A percentile compares a stretch with the other conserved stretches of the same genome.
Conservation (phyloP, 169 alveolate genomes). For the Theileria orientalis region DNA sequence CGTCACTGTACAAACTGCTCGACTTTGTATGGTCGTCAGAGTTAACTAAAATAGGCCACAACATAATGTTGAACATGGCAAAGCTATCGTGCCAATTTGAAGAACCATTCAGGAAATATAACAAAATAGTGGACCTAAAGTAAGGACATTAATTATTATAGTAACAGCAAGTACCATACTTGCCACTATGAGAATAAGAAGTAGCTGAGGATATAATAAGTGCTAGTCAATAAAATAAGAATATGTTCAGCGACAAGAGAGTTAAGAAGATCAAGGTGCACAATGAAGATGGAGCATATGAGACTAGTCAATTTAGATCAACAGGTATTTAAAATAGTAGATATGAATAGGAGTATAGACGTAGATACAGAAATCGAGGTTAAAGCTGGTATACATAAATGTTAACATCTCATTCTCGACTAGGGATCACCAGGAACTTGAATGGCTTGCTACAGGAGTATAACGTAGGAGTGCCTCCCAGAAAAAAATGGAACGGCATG, state of each 20-base stretch:
- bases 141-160: too few species aligned
- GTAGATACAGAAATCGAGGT: not conserved
- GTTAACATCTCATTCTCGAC: too few species aligned
- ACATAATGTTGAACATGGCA: slow-evolving; percentile 42
- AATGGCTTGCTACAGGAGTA: slow-evolving; percentile 59
- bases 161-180: too few species aligned
- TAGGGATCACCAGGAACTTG: slow-evolving; percentile 34
- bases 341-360: too few species aligned
- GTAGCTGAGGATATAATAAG: too few species aligned
- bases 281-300: not conserved
- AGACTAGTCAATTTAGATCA: slow-evolving; percentile 1
- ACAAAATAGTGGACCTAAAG: slow-evolving; percentile 48
- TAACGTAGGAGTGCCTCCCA: not conserved
- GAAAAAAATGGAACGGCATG: slow-evolving; percentile 16
- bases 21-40: slow-evolving; percentile 42
- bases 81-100: slow-evolving; percentile 37
- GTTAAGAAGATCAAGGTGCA: not conserved
- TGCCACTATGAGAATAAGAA: too few species aligned
- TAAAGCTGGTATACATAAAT: too few species aligned
- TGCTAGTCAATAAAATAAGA: too few species aligned
- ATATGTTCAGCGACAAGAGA: not conserved
- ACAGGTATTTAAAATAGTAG: not conserved
- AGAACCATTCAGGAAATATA: slow-evolving; percentile 36
- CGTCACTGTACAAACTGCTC: slow-evolving; percentile 33
- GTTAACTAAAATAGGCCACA: slow-evolving; percentile 53